A percentile compares a stretch with the other conserved stretches of the same genome.
These are phyloP conservation scores for Xylaria arbuscula DNA, from an alignment of 2,329 filamentous ascomycete species.

Conservation along the genomic window DNA sequence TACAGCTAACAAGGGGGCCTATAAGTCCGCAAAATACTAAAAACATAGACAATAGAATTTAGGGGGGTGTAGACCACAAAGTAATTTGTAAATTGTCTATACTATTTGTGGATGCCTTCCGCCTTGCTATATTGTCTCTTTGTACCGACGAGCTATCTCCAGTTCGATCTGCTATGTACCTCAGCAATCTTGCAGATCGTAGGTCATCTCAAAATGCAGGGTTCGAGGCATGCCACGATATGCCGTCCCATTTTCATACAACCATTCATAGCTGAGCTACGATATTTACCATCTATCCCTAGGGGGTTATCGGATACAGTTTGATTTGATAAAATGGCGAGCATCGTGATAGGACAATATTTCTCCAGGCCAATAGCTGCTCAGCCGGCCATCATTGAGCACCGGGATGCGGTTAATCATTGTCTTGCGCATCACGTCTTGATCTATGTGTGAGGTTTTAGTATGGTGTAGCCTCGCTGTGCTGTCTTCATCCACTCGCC, in stretches of 20 bases:
- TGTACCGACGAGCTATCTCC: not conserved
- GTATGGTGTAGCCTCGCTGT: not conserved
- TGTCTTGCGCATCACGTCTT: constrained; percentile 6
- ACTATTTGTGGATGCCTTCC: not conserved
- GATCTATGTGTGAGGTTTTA: not conserved
- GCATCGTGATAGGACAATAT: not conserved
- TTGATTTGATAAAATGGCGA: not conserved
- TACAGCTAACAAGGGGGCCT: not conserved
- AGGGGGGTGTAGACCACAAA: not conserved
- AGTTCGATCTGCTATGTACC: not conserved
- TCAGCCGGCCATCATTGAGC: not conserved
- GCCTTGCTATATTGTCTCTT: not conserved
- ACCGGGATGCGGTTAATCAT: not conserved
- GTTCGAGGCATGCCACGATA: not conserved
- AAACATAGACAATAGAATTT: not conserved
- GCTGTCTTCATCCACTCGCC: constrained; percentile 39
- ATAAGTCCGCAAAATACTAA: not conserved
- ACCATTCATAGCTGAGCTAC: not conserved
- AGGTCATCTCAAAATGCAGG: not conserved
- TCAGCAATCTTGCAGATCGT: not conserved
- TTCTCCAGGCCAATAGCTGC: not conserved
- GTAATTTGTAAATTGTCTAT: too few species aligned
- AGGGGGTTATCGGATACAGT: not conserved
- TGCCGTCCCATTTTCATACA: too few species aligned
- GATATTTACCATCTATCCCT: not conserved